Evolutionary conservation across 345 rosid species (phyloP).

Genomic region (Moringa oleifera): DNA sequence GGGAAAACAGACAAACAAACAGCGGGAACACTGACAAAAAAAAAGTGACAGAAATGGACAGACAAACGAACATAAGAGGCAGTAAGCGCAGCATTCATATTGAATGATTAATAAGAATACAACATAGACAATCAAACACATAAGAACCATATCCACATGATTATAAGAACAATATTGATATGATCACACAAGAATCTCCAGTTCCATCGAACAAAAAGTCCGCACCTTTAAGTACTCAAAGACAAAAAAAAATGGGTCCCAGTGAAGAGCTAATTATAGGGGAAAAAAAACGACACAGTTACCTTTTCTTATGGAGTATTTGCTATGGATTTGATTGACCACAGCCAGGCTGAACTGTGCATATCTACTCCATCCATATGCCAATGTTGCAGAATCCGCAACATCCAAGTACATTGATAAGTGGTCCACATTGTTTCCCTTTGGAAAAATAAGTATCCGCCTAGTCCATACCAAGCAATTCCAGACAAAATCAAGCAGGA

Average conservation of each 20-base stretch:
- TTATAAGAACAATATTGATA: too few relatives aligned
- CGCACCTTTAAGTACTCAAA: too few relatives aligned
- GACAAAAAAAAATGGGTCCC: not conserved
- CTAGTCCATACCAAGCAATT: constrained; percentile 24
- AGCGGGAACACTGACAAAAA: too few relatives aligned
- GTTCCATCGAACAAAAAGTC: not conserved
- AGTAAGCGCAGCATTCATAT: too few relatives aligned
- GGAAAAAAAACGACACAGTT: constrained; percentile 7
- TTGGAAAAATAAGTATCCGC: constrained; percentile 85
- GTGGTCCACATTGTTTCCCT: constrained; percentile 95
- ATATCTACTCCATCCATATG: constrained; percentile 94
- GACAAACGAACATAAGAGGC: too few relatives aligned
- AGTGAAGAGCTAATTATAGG: not conserved
- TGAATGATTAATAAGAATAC: not conserved
- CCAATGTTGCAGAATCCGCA: constrained; percentile 67
- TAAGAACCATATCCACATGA: too few relatives aligned
- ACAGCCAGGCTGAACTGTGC: constrained; percentile 87
- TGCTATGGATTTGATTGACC: constrained; percentile 63
- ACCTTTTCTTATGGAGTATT: constrained; percentile 82
- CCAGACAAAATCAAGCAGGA: constrained; percentile 14
- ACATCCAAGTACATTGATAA: constrained; percentile 96
- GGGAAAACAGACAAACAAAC: too few relatives aligned
- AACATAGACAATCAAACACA: not conserved
- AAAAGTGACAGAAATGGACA: too few relatives aligned
- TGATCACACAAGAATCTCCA: not conserved